Evolutionary conservation across 257 asterid genomes (phyloP).

Genomic region (Fraxinus cuspidata): DNA sequence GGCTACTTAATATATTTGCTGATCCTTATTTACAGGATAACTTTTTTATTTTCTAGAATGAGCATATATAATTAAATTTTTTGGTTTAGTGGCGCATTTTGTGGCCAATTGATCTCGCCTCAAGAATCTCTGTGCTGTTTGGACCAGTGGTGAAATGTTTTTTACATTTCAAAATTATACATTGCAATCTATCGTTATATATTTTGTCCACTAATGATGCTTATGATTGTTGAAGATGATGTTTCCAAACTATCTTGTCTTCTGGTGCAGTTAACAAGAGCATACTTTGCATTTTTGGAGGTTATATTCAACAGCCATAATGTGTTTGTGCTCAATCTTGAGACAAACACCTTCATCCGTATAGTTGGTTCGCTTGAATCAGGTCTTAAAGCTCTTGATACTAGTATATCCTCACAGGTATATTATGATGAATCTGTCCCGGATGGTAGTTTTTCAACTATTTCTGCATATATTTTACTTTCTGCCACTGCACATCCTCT

Average conservation of each 20-base stretch:
- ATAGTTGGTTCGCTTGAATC: conserved; percentile 92
- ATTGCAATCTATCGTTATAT: neutral
- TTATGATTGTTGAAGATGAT: neutral
- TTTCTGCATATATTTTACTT: conserved; percentile 16
- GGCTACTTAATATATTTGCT: neutral
- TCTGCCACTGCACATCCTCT: conserved; percentile 12
- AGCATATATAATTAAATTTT: neutral
- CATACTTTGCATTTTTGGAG: conserved; percentile 91
- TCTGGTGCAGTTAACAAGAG: conserved; percentile 77
- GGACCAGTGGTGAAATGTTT: neutral
- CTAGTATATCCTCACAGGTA: conserved; percentile 89
- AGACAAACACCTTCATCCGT: conserved; percentile 75
- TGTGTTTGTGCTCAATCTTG: conserved; percentile 69
- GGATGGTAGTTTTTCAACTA: conserved; percentile 12
- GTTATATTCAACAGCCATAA: conserved; percentile 83
- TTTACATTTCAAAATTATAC: neutral
- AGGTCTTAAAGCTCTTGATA: conserved; percentile 90
- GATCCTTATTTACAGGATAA: neutral
- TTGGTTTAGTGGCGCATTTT: conserved; percentile 1
- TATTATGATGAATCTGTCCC: conserved; percentile 18
- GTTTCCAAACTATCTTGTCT: neutral
- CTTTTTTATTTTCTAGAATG: neutral
- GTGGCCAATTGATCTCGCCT: neutral
- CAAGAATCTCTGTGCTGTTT: neutral
- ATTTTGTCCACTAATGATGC: neutral